Evolutionary conservation across 2,329 filamentous ascomycete species (phyloP).

Genomic region (Fusarium papillatum): DNA sequence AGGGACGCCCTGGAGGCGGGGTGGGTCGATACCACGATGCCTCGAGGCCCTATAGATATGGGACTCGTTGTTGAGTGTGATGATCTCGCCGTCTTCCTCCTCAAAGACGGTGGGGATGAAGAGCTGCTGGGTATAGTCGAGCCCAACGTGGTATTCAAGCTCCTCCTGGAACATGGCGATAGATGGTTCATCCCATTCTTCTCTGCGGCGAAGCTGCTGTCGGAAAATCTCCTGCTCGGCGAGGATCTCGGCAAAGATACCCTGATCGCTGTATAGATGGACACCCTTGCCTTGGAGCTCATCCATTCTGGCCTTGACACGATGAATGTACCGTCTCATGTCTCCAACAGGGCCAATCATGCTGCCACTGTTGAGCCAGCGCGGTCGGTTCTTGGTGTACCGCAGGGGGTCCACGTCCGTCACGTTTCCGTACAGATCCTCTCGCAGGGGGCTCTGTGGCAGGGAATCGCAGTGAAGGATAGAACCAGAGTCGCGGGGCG

Average conservation of each 20-base stretch:
- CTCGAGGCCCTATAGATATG: slow-evolving; percentile 19
- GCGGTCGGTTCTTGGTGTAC: slow-evolving; percentile 31
- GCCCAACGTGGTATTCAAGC: slow-evolving; percentile 36
- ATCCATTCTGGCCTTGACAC: slow-evolving; percentile 37
- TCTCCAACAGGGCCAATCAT: slow-evolving; percentile 44
- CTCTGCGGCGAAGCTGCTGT: not conserved
- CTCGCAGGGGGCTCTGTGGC: slow-evolving; percentile 25
- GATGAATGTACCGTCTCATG: slow-evolving; percentile 38
- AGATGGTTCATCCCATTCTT: not conserved
- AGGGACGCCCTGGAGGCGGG: slow-evolving; percentile 11
- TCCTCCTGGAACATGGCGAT: slow-evolving; percentile 8
- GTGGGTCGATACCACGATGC: not conserved
- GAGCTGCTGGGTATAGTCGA: slow-evolving; percentile 35
- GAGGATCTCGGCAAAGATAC: slow-evolving; percentile 44
- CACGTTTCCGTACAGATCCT: slow-evolving; percentile 34
- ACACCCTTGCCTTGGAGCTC: slow-evolving; percentile 1
- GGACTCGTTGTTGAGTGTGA: slow-evolving; percentile 22
- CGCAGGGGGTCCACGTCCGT: slow-evolving; percentile 21
- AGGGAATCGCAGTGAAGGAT: slow-evolving; percentile 35
- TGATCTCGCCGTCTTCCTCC: slow-evolving; percentile 34
- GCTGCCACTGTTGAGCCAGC: slow-evolving; percentile 45
- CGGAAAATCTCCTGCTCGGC: slow-evolving; percentile 44
- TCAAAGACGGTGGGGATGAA: slow-evolving; percentile 37
- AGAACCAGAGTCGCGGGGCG: not conserved
- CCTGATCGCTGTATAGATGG: slow-evolving; percentile 44